These are phyloP conservation scores for Metschnikowia dekortorum DNA, from an alignment of 805 yeast genomes.

Conservation along the genomic window DNA sequence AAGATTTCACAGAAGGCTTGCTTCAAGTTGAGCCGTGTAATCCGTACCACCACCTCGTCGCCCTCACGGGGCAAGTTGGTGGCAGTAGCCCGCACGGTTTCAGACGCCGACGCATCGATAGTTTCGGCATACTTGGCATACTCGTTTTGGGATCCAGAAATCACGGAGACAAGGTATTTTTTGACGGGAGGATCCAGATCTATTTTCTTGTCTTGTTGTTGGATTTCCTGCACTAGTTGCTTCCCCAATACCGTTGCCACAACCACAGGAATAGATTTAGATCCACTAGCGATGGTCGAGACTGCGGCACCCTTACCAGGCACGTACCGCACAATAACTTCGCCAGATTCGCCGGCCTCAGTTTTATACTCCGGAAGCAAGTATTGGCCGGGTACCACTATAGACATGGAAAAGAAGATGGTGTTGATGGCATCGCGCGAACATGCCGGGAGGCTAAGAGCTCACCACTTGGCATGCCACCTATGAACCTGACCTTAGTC, in stretches of 20 bases:
- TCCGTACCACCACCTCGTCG: conserved; percentile 74
- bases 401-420: conserved; percentile 9
- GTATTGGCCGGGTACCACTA: conserved; percentile 67
- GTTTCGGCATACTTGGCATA: conserved; percentile 24
- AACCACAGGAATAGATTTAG: conserved; percentile 38
- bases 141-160: conserved; percentile 23
- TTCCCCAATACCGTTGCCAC: conserved; percentile 63
- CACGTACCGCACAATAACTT: conserved; percentile 41
- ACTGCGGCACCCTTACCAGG: conserved; percentile 66
- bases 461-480: not conserved
- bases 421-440: conserved; percentile 4
- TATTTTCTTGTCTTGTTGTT: conserved; percentile 1
- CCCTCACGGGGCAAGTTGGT: conserved; percentile 74
- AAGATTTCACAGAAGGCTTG: conserved; percentile 79
- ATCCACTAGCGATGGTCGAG: conserved; percentile 40
- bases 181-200: conserved; percentile 14
- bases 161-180: conserved; percentile 28
- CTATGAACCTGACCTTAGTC: not conserved
- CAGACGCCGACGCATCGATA: conserved; percentile 15
- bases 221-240: conserved; percentile 32
- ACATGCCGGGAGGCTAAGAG: not conserved
- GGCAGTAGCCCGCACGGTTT: conserved; percentile 23
- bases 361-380: conserved; percentile 53
- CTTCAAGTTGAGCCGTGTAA: conserved; percentile 58
- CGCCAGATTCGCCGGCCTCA: conserved; percentile 17